A percentile compares a stretch with the other conserved stretches of the same genome.
Conservation (phyloP, 371 early-diverging fungal genomes). For the Funneliformis caledonium region DNA sequence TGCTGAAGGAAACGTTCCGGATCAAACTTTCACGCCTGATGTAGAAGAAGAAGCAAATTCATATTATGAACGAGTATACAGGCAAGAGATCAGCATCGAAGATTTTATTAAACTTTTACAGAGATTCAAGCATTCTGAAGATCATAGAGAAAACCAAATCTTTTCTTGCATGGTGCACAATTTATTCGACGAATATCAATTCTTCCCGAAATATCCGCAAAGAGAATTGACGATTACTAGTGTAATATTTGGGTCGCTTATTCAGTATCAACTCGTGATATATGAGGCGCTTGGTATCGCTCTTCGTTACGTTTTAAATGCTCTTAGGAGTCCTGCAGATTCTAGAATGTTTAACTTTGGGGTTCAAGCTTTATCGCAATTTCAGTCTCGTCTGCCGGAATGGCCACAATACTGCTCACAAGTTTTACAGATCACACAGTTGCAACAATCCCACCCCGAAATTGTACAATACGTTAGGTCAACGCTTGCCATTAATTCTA, state of each 20-base stretch:
- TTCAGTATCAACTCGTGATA: conserved; percentile 84
- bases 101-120: conserved; percentile 77
- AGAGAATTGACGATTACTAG: conserved; percentile 89
- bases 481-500: conserved; percentile 49
- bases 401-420: conserved; percentile 90
- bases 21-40: conserved; percentile 55
- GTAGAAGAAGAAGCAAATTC: conserved; percentile 81
- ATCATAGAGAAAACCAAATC: conserved; percentile 73
- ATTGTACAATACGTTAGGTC: conserved; percentile 61
- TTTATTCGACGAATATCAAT: conserved; percentile 93
- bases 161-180: conserved; percentile 85
- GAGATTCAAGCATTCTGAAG: conserved; percentile 70
- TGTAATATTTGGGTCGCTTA: conserved; percentile 85
- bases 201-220: conserved; percentile 93
- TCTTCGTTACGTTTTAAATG: conserved; percentile 83
- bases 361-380: conserved; percentile 82
- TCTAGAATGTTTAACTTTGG: conserved; percentile 92
- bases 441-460: conserved; percentile 80
- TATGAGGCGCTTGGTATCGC: conserved; percentile 77
- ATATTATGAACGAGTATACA: conserved; percentile 79
- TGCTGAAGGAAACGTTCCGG: conserved; percentile 42
- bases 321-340: conserved; percentile 78
- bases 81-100: conserved; percentile 72
- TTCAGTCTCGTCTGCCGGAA: conserved; percentile 80
- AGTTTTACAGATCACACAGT: conserved; percentile 77